These are phyloP conservation scores for Botrytis aclada DNA, from an alignment of 2,329 filamentous ascomycete genomes.

Conservation along the genomic window DNA sequence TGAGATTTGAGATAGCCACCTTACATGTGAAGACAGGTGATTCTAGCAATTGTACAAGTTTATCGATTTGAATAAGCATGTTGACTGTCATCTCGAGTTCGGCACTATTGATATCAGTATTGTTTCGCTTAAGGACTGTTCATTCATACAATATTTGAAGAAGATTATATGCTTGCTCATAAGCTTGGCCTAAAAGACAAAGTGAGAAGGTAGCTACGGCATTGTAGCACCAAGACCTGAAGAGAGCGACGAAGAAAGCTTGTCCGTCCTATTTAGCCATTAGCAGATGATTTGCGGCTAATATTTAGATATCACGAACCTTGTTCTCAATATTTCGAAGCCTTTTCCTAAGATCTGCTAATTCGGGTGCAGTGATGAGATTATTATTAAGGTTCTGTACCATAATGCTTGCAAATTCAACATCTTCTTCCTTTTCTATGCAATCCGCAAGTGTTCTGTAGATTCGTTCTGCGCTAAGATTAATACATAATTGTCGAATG, in stretches of 20 bases:
- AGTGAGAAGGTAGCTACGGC: constrained; percentile 96
- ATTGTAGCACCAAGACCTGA: constrained; percentile 97
- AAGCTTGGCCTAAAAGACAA: constrained; percentile 91
- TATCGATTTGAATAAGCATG: constrained; percentile 97
- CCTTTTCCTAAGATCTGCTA: constrained; percentile 85
- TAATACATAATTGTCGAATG: constrained; percentile 90
- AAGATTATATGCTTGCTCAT: constrained; percentile 95
- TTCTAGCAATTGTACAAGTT: constrained; percentile 92
- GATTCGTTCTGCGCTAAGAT: constrained; percentile 88
- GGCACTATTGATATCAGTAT: constrained; percentile 55
- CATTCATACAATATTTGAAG: constrained; percentile 79
- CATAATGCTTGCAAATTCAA: constrained; percentile 99
- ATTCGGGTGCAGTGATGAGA: constrained; percentile 91
- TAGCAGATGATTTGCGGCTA: constrained; percentile 14
- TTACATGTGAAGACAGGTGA: constrained; percentile 96
- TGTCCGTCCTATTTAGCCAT: constrained; percentile 69
- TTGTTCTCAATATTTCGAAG: constrained; percentile 86
- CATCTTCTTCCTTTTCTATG: constrained; percentile 94
- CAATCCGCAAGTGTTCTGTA: constrained; percentile 95
- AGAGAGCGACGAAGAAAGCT: constrained; percentile 89
- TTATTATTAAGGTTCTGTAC: constrained; percentile 99
- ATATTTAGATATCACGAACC: constrained; percentile 43
- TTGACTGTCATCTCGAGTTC: constrained; percentile 99
- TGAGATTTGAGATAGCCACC: constrained; percentile 35
- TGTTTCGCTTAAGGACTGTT: neutral